Evolutionary conservation across 306 rosid species (phyloP).

Genomic region (Erythrophleum fordii): DNA sequence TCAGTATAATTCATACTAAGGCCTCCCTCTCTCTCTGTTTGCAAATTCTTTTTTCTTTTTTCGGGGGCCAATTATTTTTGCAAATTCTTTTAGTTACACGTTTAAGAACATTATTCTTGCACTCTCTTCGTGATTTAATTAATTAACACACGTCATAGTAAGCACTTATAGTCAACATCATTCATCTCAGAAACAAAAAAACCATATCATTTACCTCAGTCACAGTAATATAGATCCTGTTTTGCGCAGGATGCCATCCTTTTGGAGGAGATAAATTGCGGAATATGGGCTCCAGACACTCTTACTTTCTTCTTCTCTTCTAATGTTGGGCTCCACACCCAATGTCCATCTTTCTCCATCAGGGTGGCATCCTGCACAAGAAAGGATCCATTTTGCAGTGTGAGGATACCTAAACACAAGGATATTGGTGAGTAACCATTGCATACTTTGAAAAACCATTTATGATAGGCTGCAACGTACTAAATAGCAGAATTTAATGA

Average conservation of each 20-base stretch:
- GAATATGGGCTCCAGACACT: too few species aligned
- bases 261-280: too few species aligned
- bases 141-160: neutral
- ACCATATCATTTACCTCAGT: neutral
- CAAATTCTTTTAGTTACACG: slow-evolving; percentile 14
- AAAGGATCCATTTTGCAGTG: too few species aligned
- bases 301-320: too few species aligned
- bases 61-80: neutral
- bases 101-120: neutral
- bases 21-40: neutral
- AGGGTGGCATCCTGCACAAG: too few species aligned
- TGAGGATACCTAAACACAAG: neutral
- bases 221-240: too few species aligned
- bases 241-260: too few species aligned
- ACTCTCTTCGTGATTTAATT: slow-evolving; percentile 6
- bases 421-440: neutral
- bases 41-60: too few species aligned
- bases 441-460: neutral
- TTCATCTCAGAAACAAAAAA: too few species aligned
- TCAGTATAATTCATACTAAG: neutral
- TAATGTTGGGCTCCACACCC: too few species aligned
- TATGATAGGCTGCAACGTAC: neutral
- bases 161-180: slow-evolving; percentile 10
- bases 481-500: neutral
- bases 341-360: too few species aligned